phyloP scores from a whole-genome alignment of 129 eudicot genomes.

The Saposhnikovia divaricata region DNA sequence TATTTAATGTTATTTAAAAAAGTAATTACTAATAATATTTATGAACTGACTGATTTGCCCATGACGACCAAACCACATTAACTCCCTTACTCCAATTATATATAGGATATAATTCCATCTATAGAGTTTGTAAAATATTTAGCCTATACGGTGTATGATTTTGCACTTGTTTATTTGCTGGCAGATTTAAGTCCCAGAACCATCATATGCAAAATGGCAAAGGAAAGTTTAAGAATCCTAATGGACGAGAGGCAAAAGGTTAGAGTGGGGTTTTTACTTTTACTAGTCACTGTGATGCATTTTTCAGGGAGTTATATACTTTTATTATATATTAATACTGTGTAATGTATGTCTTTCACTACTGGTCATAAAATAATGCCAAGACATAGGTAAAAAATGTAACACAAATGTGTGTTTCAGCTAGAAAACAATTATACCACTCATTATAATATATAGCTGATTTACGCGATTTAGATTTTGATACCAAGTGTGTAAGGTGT shows the following conservation, averaged over 20 bases:
- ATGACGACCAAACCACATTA: no score
- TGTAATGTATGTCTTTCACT: neutral
- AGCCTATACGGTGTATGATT: conserved; percentile 11
- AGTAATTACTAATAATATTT: no score
- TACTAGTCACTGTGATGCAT: neutral
- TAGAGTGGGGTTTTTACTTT: neutral
- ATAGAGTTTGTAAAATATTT: neutral
- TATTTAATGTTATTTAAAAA: no score
- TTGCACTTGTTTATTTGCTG: neutral
- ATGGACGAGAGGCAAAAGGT: conserved; percentile 33
- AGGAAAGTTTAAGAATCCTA: conserved; percentile 30
- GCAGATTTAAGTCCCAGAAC: conserved; percentile 50
- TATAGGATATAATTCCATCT: neutral
- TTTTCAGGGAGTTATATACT: neutral
- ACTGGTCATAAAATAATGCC: neutral
- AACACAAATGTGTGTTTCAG: neutral
- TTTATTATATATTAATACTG: neutral
- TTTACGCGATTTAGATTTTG: neutral
- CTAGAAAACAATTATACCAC: neutral
- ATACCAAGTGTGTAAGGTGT: neutral
- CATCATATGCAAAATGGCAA: conserved; percentile 34
- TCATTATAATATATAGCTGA: neutral
- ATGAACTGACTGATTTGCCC: no score
- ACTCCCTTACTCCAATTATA: no score
- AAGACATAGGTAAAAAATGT: neutral